Evolutionary conservation across 345 rosid species (phyloP).

Genomic region (Melastoma malabathricum): DNA sequence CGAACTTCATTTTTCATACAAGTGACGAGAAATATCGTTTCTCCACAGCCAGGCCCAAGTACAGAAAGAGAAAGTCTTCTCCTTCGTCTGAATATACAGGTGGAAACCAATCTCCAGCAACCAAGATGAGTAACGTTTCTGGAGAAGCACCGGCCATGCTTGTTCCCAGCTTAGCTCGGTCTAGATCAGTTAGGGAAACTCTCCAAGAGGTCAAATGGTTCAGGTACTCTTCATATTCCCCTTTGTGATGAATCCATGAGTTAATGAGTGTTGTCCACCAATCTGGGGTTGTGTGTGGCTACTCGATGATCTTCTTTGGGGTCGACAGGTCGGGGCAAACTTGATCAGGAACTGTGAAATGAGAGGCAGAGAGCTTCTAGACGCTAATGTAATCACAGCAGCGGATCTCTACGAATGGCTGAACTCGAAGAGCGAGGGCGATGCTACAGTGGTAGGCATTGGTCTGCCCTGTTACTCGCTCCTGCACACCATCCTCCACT

Average conservation of each 20-base stretch:
- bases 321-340: constrained; percentile 40
- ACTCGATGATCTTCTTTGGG: not conserved
- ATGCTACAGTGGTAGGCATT: constrained; percentile 31
- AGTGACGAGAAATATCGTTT: constrained; percentile 5
- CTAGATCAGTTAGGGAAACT: constrained; percentile 63
- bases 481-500: constrained; percentile 37
- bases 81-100: constrained; percentile 39
- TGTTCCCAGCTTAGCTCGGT: constrained; percentile 56
- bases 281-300: no score
- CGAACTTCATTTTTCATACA: not conserved
- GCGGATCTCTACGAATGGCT: constrained; percentile 40
- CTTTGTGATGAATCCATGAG: not conserved
- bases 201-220: constrained; percentile 75
- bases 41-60: constrained; percentile 50
- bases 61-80: constrained; percentile 37
- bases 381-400: constrained; percentile 30
- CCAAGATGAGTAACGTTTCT: constrained; percentile 20
- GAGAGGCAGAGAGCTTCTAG: constrained; percentile 56
- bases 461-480: constrained; percentile 58
- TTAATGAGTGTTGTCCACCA: no score
- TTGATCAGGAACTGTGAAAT: constrained; percentile 46
- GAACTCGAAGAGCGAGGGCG: constrained; percentile 34
- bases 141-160: constrained; percentile 56
- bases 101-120: constrained; percentile 18
- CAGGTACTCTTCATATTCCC: constrained; percentile 29